Conservation (phyloP, 495 filamentous ascomycete species). For the Neurospora intermedia region DNA sequence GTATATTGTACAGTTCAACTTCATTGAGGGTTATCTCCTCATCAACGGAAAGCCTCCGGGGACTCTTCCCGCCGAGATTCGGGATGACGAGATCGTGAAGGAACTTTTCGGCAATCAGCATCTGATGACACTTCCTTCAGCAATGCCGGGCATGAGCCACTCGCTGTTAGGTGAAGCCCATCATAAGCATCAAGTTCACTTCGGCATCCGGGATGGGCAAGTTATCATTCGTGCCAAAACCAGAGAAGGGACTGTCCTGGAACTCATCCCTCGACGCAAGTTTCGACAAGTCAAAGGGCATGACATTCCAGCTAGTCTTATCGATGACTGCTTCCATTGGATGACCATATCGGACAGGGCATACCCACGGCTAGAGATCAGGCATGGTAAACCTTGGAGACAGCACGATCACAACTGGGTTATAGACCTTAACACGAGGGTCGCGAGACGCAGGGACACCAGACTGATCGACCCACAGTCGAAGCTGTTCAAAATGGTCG, state of each 20-base stretch:
- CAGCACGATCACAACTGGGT: neutral
- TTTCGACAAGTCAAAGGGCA: neutral
- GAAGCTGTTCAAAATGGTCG: neutral
- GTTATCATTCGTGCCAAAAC: neutral
- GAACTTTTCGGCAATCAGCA: neutral
- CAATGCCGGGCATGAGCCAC: neutral
- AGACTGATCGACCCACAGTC: neutral
- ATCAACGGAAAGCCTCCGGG: neutral
- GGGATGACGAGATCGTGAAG: neutral
- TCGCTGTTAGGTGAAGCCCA: neutral
- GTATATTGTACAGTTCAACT: neutral
- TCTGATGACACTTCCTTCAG: neutral
- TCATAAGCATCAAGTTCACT: neutral
- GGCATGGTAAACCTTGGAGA: neutral
- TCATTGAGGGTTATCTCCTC: neutral
- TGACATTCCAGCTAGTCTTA: neutral
- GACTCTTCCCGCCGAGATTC: neutral
- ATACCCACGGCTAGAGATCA: neutral
- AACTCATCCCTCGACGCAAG: neutral
- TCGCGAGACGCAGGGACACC: neutral
- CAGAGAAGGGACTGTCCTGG: neutral
- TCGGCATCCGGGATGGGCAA: neutral
- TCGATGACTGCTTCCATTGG: conserved; percentile 2
- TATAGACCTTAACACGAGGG: neutral
- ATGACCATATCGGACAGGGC: neutral